These are phyloP conservation scores for Vaccinium macrocarpon DNA, from an alignment of 148 eudicot genomes.

Conservation along the genomic window DNA sequence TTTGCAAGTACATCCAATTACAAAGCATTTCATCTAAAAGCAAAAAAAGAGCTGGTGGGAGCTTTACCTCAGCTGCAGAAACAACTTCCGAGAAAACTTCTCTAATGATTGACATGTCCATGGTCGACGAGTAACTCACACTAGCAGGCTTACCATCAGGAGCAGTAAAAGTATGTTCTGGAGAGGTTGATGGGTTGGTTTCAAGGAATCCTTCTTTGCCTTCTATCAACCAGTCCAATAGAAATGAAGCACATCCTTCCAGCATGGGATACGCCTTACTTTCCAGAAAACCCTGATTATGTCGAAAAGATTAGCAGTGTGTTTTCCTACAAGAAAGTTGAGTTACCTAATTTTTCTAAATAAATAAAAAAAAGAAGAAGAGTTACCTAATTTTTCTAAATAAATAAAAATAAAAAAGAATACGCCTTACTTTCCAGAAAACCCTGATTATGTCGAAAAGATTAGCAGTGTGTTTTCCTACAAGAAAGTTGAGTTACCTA, in stretches of 20 bases:
- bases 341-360: too few relatives aligned
- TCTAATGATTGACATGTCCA: constrained; percentile 77
- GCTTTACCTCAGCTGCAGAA: constrained; percentile 58
- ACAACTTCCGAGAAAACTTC: constrained; percentile 60
- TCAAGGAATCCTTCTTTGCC: constrained; percentile 60
- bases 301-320: background rate
- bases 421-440: constrained; percentile 61
- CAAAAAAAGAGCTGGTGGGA: background rate
- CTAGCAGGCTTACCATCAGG: constrained; percentile 78
- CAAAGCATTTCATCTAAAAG: background rate
- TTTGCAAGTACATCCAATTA: background rate
- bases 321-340: background rate
- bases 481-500: too few relatives aligned
- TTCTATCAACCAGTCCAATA: constrained; percentile 76
- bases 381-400: too few relatives aligned
- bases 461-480: constrained; percentile 4
- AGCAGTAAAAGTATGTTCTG: constrained; percentile 69
- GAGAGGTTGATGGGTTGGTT: constrained; percentile 92
- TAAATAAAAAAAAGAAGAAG: too few relatives aligned
- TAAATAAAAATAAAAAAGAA: too few relatives aligned
- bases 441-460: constrained; percentile 21
- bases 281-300: constrained; percentile 42
- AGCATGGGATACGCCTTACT: constrained; percentile 63
- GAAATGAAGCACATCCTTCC: constrained; percentile 60
- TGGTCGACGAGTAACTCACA: constrained; percentile 85